Evolutionary conservation across 2,329 filamentous ascomycete species (phyloP), one percentile per base, ranked within the genome.

Genomic region (Hawksworthiomyces lignivorus): DNA sequence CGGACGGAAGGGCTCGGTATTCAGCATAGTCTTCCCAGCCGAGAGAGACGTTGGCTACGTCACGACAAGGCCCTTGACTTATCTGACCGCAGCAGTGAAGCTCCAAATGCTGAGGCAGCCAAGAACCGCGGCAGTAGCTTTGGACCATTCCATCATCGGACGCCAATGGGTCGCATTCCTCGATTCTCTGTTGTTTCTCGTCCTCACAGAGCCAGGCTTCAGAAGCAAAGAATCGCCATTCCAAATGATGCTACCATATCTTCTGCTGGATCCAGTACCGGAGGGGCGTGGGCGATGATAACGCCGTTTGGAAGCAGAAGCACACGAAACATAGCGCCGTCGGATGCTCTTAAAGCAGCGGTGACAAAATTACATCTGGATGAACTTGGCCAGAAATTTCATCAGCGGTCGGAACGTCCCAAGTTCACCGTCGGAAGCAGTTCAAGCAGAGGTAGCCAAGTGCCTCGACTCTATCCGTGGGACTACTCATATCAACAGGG

Each of bases 401-500:
- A 48, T 18, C 22, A 41, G 29, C 14, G 36, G 17, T 27, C 8
- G 15, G 29, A 8, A 15, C 29, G n/a, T n/a, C 27, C 14, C 9
- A 31, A 30, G 30, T 30, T 27, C 7, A n/a, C 35, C 10, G 27
- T 34, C 11, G 24, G 33, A 3, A 33, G 32, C 17, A 29, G 38
- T 29, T n/a, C 14, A n/a, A 14, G 37, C 37, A 17, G 22, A 20
- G 15, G n/a, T 10, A 39, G 17, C 35, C 33, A 18, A 21, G 38
- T 42, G 18, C 50, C 50, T 2, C 48, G 43, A 1, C 43, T 52
- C 7, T 51, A 51, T 21, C 50, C 53, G 4, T 54, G 54, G 54
- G 53, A 56, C 39, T 48, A 52, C 41, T n/a, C n/a, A n/a, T n/a
- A n/a, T n/a, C n/a, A n/a, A n/a, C n/a, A n/a, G n/a, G n/a, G n/a